These are phyloP conservation scores for Paecilomyces sp. DNA, from an alignment of 2,329 filamentous ascomycete genomes.

Conservation along the genomic window DNA sequence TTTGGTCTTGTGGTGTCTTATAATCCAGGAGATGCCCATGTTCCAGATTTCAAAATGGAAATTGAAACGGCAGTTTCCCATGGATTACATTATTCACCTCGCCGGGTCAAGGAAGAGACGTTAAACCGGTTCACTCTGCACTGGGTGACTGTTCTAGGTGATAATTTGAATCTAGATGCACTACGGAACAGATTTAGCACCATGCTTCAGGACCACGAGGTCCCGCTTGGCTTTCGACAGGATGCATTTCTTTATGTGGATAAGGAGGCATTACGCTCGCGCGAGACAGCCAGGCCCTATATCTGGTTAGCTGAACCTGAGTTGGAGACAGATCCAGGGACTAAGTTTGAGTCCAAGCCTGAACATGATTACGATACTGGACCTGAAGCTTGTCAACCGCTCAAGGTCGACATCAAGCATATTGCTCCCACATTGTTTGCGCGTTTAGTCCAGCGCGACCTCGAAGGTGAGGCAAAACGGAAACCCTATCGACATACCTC, in stretches of 20 bases:
- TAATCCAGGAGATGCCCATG: background rate
- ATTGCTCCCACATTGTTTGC: conserved; percentile 12
- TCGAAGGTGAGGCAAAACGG: conserved; percentile 9
- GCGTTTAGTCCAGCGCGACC: conserved; percentile 10
- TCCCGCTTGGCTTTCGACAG: conserved; percentile 1
- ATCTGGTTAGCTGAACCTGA: conserved; percentile 9
- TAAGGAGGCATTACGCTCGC: conserved; percentile 4
- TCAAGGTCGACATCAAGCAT: conserved; percentile 13
- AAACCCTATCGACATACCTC: conserved; percentile 13
- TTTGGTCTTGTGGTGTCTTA: conserved; percentile 8
- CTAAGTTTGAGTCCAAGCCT: background rate
- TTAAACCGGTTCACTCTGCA: conserved; percentile 3
- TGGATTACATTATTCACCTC: conserved; percentile 3
- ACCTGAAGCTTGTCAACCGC: background rate
- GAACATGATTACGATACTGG: background rate
- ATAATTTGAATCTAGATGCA: background rate
- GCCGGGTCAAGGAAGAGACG: conserved; percentile 5
- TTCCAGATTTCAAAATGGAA: background rate
- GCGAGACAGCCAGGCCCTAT: conserved; percentile 7
- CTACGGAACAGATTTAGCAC: background rate
- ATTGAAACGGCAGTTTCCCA: conserved; percentile 8
- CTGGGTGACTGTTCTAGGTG: background rate
- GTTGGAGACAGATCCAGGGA: background rate
- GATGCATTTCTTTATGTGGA: conserved; percentile 7
- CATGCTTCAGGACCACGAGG: background rate